Conservation (phyloP, 2,329 filamentous ascomycete genomes). For the Trichophyton equinum region DNA sequence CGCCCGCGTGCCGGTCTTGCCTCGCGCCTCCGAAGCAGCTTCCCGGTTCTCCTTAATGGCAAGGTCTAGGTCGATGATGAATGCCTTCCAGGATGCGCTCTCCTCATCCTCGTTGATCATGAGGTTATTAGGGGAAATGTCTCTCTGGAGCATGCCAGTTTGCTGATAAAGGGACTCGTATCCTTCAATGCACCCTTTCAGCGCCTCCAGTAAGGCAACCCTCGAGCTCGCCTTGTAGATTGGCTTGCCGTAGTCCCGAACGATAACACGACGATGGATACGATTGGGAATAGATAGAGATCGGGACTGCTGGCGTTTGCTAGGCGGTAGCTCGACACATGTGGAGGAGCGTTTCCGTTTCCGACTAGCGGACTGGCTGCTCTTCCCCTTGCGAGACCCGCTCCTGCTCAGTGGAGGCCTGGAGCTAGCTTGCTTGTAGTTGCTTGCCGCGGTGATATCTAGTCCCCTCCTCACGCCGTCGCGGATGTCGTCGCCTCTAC, state of each 20-base stretch:
- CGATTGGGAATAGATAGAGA: slow-evolving; percentile 20
- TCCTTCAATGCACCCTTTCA: slow-evolving; percentile 27
- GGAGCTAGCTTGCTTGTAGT: neutral
- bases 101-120: slow-evolving; percentile 35
- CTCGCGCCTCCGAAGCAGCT: slow-evolving; percentile 28
- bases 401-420: slow-evolving; percentile 9
- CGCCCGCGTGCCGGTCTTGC: slow-evolving; percentile 34
- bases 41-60: slow-evolving; percentile 26
- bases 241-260: slow-evolving; percentile 31
- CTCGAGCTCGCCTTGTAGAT: slow-evolving; percentile 34
- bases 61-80: slow-evolving; percentile 34
- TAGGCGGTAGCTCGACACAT: slow-evolving; percentile 12
- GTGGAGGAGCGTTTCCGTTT: slow-evolving; percentile 18
- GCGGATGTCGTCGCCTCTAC: slow-evolving; percentile 14
- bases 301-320: slow-evolving; percentile 13
- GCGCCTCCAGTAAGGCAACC: slow-evolving; percentile 24
- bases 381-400: slow-evolving; percentile 3
- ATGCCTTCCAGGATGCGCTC: slow-evolving; percentile 27
- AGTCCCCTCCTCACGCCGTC: slow-evolving; percentile 14
- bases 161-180: slow-evolving; percentile 14
- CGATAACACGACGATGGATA: slow-evolving; percentile 32
- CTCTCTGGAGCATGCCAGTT: slow-evolving; percentile 29
- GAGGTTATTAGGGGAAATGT: slow-evolving; percentile 37
- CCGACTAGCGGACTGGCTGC: neutral
- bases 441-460: slow-evolving; percentile 4